Evolutionary conservation across 306 rosid genomes (phyloP).

Genomic region (Gastrolobium villosum): DNA sequence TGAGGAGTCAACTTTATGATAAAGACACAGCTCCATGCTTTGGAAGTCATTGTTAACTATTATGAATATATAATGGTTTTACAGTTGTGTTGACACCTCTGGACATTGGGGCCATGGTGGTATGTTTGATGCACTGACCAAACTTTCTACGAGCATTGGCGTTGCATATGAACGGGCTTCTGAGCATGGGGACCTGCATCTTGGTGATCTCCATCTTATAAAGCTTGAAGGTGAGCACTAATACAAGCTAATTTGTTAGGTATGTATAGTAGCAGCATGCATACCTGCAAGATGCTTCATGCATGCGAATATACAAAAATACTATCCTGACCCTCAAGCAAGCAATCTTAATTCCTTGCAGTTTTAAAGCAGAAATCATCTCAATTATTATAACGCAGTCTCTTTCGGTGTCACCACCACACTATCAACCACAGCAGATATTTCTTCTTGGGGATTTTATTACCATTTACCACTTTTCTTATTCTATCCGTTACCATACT

Average conservation of each 20-base stretch:
- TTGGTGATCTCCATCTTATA: conserved; percentile 93
- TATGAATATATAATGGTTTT: conserved; percentile 37
- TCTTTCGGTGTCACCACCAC: conserved; percentile 6
- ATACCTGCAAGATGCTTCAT: conserved; percentile 16
- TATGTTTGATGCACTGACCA: conserved; percentile 85
- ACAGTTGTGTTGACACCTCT: conserved; percentile 88
- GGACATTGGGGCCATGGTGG: conserved; percentile 97
- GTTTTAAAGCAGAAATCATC: background rate
- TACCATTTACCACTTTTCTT: background rate
- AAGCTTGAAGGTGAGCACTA: conserved; percentile 71
- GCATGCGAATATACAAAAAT: background rate
- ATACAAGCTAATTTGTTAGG: conserved; percentile 4
- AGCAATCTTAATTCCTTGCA: conserved; percentile 39
- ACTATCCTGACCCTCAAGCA: conserved; percentile 9
- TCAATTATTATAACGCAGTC: background rate
- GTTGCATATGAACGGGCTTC: conserved; percentile 83
- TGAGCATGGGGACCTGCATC: conserved; percentile 88
- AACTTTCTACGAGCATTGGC: conserved; percentile 72
- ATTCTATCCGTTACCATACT: background rate
- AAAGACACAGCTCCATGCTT: too few species aligned
- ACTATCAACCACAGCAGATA: background rate
- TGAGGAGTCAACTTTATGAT: too few species aligned
- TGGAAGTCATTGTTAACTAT: too few species aligned
- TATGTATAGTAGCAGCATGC: background rate
- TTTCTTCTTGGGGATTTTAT: conserved; percentile 22